Percentiles rank a stretch among this genome's conserved stretches.
Evolutionary conservation across 75 land plant genomes (phyloP).

Genomic region (Selaginella moellendorffii): DNA sequence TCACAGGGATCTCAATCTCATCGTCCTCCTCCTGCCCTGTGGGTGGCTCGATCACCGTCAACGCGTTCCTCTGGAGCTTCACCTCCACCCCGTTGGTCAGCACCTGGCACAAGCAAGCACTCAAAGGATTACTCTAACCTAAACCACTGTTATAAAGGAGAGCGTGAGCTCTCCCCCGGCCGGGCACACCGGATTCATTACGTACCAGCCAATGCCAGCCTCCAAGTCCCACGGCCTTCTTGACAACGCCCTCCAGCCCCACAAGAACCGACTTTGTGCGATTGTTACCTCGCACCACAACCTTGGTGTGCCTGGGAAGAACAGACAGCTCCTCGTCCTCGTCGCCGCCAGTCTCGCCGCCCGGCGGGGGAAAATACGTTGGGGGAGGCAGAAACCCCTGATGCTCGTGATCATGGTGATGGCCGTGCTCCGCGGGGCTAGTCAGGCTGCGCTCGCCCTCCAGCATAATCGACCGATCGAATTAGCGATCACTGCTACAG

Average conservation of each 20-base stretch:
- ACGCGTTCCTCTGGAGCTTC: constrained; percentile 33
- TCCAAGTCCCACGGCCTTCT: constrained; percentile 7
- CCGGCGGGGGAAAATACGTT: not conserved
- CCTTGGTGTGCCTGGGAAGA: constrained; percentile 7
- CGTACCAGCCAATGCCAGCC: constrained; percentile 10
- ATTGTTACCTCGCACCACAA: not conserved
- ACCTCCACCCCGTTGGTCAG: constrained; percentile 32
- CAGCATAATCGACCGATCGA: no score
- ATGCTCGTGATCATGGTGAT: not conserved
- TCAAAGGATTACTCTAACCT: no score
- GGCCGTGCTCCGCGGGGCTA: no score
- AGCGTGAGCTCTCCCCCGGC: no score
- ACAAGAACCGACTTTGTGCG: constrained; percentile 6
- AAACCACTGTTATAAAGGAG: no score
- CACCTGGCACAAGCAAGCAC: constrained; percentile 16
- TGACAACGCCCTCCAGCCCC: constrained; percentile 1
- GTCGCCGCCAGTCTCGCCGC: not conserved
- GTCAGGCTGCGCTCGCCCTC: no score
- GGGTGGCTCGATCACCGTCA: constrained; percentile 33
- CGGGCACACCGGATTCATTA: no score
- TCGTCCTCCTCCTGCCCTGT: constrained; percentile 30
- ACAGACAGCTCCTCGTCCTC: constrained; percentile 8
- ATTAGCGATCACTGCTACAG: no score
- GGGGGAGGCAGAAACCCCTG: not conserved
- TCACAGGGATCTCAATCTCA: constrained; percentile 2